Percentiles rank a stretch among this genome's conserved stretches.
Evolutionary conservation across 1,284 basidiomycete genomes (phyloP).

Genomic region (Sparassis latifolia): DNA sequence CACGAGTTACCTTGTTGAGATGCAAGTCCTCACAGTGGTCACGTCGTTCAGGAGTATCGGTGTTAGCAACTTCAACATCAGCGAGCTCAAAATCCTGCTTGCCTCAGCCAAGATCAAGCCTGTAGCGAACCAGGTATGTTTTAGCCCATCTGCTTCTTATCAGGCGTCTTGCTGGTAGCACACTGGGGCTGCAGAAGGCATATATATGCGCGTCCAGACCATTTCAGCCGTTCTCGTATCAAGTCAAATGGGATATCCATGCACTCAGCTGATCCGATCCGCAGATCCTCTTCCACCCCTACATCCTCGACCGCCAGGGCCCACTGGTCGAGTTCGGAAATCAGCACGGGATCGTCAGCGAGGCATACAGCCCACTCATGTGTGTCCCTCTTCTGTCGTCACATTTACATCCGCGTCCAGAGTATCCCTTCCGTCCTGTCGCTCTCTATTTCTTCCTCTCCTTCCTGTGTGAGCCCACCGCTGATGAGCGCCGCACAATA

Average conservation of each 20-base stretch:
- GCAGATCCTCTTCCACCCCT: slow-evolving; percentile 65
- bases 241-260: too few species aligned
- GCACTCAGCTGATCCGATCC: too few species aligned
- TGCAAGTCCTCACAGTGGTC: neutral
- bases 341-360: slow-evolving; percentile 58
- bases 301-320: slow-evolving; percentile 53
- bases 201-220: too few species aligned
- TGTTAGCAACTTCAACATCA: slow-evolving; percentile 69
- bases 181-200: too few species aligned
- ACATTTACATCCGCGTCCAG: neutral
- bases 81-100: slow-evolving; percentile 53
- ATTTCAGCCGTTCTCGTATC: too few species aligned
- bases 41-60: slow-evolving; percentile 57
- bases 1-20: neutral
- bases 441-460: neutral
- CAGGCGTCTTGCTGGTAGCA: too few species aligned
- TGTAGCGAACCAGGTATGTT: slow-evolving; percentile 66
- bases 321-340: slow-evolving; percentile 51
- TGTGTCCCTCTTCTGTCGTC: slow-evolving; percentile 25
- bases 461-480: neutral
- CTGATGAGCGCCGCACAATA: slow-evolving; percentile 15
- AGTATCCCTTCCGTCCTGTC: neutral
- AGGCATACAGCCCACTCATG: slow-evolving; percentile 68
- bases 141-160: too few species aligned
- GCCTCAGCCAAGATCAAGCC: slow-evolving; percentile 58